These are phyloP conservation scores for Fraxinus cuspidata DNA, from an alignment of 257 asterid species.

Conservation along the genomic window DNA sequence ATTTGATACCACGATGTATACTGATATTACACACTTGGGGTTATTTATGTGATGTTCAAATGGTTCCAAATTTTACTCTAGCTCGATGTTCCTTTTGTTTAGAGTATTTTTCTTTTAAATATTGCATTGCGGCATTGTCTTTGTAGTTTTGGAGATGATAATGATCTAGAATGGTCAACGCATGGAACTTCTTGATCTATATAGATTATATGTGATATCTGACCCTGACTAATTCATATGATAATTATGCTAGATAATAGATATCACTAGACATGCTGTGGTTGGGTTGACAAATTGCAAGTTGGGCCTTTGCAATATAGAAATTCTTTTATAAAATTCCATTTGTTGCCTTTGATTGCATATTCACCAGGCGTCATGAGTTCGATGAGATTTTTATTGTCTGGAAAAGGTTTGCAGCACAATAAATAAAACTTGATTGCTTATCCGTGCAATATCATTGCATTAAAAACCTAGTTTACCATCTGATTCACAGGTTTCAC, in stretches of 20 bases:
- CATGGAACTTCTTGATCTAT: neutral
- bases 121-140: neutral
- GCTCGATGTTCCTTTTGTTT: neutral
- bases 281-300: neutral
- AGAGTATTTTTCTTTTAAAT: neutral
- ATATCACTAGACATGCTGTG: neutral
- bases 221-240: neutral
- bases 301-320: neutral
- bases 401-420: neutral
- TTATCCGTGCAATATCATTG: neutral
- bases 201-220: neutral
- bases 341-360: neutral
- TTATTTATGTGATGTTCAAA: neutral
- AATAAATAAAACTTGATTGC: neutral
- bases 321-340: neutral
- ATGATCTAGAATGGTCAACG: neutral
- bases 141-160: neutral
- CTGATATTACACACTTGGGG: neutral
- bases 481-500: neutral
- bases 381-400: neutral
- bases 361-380: neutral
- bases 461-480: neutral
- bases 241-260: neutral
- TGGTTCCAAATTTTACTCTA: neutral
- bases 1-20: neutral